Base-by-base conservation (phyloP, 2,329 filamentous ascomycete species). In the Raffaelea deltoideospora region DNA sequence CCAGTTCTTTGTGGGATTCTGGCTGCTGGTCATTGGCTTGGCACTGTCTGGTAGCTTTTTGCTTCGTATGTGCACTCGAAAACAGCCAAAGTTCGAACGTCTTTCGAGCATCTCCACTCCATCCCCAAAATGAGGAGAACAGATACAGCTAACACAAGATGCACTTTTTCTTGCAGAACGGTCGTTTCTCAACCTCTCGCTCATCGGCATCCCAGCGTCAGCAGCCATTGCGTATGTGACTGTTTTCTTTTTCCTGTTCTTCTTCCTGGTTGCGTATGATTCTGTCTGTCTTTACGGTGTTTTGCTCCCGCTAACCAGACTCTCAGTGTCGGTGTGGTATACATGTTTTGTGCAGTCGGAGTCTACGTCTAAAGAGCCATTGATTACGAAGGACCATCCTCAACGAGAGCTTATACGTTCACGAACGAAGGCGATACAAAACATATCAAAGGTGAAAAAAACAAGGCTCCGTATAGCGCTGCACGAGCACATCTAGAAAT, bases 341-440 rank as follows among this genome's bases (percentile, higher is more conserved):
- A 90, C 63, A 94, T 95, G 80, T 96, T 98, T 63, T 98, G 90
- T 62, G 90, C 87, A 42, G 90, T 90, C 56, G 90, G 90, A 57
- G 90, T 98, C 54, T 96, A 98, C 76, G 85, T 98, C 58, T 98
- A 74, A 10, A 20, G 22, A 13, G 9, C 32, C 10, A n/a, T n/a
- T n/a, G n/a, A n/a, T n/a, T n/a, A n/a, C n/a, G n/a, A n/a, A n/a
- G n/a, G n/a, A n/a, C n/a, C n/a, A n/a, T n/a, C n/a, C n/a, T n/a
- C n/a, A n/a, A n/a, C n/a, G n/a, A n/a, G n/a, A n/a, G n/a, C n/a
- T n/a, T n/a, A n/a, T n/a, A n/a, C n/a, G n/a, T n/a, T n/a, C n/a
- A n/a, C n/a, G n/a, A n/a, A n/a, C n/a, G n/a, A n/a, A n/a, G n/a
- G n/a, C n/a, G n/a, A n/a, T n/a, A n/a, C n/a, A n/a, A n/a, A n/a